These are phyloP conservation scores for Crithidia sp. DNA, from an alignment of 208 protist genomes.

Conservation along the genomic window DNA sequence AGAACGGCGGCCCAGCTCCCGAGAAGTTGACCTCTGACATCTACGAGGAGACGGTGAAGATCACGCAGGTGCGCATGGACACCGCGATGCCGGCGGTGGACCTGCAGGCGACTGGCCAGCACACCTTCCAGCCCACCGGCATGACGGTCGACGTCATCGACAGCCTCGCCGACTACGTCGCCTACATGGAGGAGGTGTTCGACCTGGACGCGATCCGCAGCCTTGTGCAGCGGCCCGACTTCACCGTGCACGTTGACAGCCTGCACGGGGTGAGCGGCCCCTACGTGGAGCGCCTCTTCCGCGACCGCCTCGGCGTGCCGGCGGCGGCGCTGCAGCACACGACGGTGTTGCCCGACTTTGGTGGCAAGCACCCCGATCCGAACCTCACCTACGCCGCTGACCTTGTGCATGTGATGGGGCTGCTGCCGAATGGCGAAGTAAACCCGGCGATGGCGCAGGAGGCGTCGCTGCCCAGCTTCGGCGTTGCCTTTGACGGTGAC, in stretches of 20 bases:
- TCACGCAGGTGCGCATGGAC: conserved; percentile 70
- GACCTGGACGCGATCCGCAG: conserved; percentile 89
- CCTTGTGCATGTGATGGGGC: conserved; percentile 92
- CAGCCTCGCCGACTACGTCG: conserved; percentile 88
- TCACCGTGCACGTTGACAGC: conserved; percentile 93
- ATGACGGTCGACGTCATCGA: conserved; percentile 94
- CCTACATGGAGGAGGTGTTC: conserved; percentile 94
- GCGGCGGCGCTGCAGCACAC: conserved; percentile 56
- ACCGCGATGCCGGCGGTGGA: conserved; percentile 58
- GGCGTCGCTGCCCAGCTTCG: conserved; percentile 83
- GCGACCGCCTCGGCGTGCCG: conserved; percentile 85
- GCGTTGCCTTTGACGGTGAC: conserved; percentile 97
- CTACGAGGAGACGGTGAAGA: conserved; percentile 86
- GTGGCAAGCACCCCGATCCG: conserved; percentile 97
- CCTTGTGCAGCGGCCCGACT: conserved; percentile 78
- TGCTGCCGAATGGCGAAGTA: conserved; percentile 59
- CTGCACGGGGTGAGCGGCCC: conserved; percentile 96
- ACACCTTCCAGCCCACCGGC: conserved; percentile 49
- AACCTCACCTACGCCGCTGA: conserved; percentile 97
- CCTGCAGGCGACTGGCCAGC: conserved; percentile 51
- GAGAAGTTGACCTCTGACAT: conserved; percentile 95
- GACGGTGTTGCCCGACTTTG: conserved; percentile 91
- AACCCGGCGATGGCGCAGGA: conserved; percentile 22
- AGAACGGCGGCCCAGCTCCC: conserved; percentile 97
- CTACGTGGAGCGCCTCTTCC: conserved; percentile 94